Evolutionary conservation across 768 basidiomycete genomes (phyloP).

Genomic region (Roridomyces roridus): DNA sequence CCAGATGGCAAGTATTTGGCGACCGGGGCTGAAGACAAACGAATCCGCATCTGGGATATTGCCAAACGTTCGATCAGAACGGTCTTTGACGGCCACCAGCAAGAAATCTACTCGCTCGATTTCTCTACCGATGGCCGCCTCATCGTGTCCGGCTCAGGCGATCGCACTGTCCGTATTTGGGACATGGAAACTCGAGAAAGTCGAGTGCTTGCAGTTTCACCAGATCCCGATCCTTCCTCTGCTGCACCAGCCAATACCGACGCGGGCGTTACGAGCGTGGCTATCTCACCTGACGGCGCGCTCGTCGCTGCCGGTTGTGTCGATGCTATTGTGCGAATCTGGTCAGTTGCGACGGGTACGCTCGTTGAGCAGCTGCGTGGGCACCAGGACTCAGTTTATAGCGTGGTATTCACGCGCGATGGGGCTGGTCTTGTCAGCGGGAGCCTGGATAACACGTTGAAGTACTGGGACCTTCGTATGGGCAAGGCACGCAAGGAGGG

Average conservation of each 20-base stretch:
- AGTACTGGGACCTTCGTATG: constrained; percentile 86
- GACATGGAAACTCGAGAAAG: constrained; percentile 30
- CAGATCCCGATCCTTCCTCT: constrained; percentile 8
- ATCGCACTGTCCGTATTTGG: constrained; percentile 40
- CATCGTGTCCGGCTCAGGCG: constrained; percentile 84
- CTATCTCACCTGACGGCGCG: constrained; percentile 65
- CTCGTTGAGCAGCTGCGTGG: constrained; percentile 80
- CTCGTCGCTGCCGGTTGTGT: constrained; percentile 49
- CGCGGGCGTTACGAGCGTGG: constrained; percentile 70
- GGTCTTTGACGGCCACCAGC: constrained; percentile 83
- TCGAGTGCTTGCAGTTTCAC: constrained; percentile 27
- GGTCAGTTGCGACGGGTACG: constrained; percentile 61
- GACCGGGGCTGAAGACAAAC: constrained; percentile 94
- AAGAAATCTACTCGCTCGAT: constrained; percentile 94
- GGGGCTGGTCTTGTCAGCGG: constrained; percentile 91
- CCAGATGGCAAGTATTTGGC: constrained; percentile 93
- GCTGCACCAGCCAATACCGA: constrained; percentile 30
- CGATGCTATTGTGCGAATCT: constrained; percentile 73
- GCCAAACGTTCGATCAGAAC: constrained; percentile 72
- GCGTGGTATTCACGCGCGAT: constrained; percentile 92
- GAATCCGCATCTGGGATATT: constrained; percentile 96
- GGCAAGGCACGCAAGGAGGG: constrained; percentile 53
- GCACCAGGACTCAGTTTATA: constrained; percentile 86
- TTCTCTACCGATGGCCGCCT: constrained; percentile 79
- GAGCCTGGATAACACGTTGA: constrained; percentile 87